Base-by-base conservation (phyloP, 2,329 filamentous ascomycete species). In the Ceratocystis alfenasii region DNA sequence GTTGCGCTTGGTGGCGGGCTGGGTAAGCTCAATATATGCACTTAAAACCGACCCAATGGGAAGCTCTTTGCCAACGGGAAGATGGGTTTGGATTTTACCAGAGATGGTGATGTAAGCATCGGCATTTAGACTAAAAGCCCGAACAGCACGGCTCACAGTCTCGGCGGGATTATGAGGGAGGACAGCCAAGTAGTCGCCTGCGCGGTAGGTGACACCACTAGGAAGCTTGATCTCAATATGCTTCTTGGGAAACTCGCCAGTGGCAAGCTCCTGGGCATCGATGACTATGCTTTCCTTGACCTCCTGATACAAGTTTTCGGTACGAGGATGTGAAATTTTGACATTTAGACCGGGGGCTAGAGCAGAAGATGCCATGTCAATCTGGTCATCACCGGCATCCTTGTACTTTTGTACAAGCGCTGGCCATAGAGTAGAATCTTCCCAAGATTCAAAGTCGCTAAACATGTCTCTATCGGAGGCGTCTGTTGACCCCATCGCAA, bases 141-240 rank as follows among this genome's bases (percentile, higher is more conserved):
- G 77, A 75, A 90, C 83, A 0, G 83, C 87, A 7, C 87, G 80
- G 3, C 80, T 78, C 2, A 92, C 81, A 8, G 78, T 83, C 36
- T 80, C 75, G 59, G 79, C 78, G 1, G 84, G 83, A 72, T 93
- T 93, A 36, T 89, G 75, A 0, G 89, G 89, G 1, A 91, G 77
- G 1, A 91, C 78, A 0, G 87, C 86, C 0, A 93, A 80, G 72
- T 94, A 93, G 72, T 93, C 89, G 15, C 89, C 89, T 1, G 86
- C 82, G 48, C 81, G 80, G 74, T 92, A 93, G 0, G 79, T 80
- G 78, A 84, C 79, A 63, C 81, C 82, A 0, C 78, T 81, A 0
- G 89, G 88, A 0, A 93, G 78, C 68, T 83, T 81, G 44, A 91
- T 83, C 69, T 84, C 83, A 22, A 90, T 81, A 68, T 87, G 80